Evolutionary conservation across 2,329 filamentous ascomycete species (phyloP), one percentile per base, ranked within the genome.

Genomic region (Myriosclerotinia curreyana): DNA sequence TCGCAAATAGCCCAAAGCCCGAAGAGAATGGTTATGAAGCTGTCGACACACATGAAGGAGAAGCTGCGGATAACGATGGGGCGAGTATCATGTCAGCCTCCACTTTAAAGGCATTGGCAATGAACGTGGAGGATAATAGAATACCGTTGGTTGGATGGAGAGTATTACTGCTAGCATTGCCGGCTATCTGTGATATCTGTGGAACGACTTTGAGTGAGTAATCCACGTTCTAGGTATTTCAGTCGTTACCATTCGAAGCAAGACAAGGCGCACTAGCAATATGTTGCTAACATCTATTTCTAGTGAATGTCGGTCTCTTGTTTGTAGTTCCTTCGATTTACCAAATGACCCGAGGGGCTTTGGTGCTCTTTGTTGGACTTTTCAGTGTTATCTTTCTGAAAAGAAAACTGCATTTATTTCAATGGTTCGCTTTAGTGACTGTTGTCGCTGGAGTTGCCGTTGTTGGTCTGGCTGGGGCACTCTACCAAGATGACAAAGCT

Each of bases 261-360:
- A 20, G 20, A 36, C n/a, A 48, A 7, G 15, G n/a, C 15, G 8
- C n/a, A 25, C 48, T 36, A 12, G 4, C 31, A 36, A 25, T 7
- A 34, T 59, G 34, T 22, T 58, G 20, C 61, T 63, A 63, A 63
- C 25, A 61, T 17, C 5, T 11, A 14, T 50, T 15, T 20, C 83
- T 98, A 63, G 98, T 99, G 93, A 99, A 99, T 74, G 90, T 92
- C 5, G 95, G 95, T 4, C 82, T 99, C 69, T 82, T 98, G 56
- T 93, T 98, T 75, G 93, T 98, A 31, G 95, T 91, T 15, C 92
- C 95, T 1, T 96, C 91, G 66, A 97, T 99, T 73, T 99, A 97
- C 78, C 95, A 99, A 79, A 99, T 99, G 95, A 98, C 94, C 1
- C 83, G 95, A 65, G 95, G 95, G 11, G 95, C 95, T 0, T 82